Evolutionary conservation across 2,329 filamentous ascomycete genomes (phyloP).

Genomic region (Davidsoniella virescens): DNA sequence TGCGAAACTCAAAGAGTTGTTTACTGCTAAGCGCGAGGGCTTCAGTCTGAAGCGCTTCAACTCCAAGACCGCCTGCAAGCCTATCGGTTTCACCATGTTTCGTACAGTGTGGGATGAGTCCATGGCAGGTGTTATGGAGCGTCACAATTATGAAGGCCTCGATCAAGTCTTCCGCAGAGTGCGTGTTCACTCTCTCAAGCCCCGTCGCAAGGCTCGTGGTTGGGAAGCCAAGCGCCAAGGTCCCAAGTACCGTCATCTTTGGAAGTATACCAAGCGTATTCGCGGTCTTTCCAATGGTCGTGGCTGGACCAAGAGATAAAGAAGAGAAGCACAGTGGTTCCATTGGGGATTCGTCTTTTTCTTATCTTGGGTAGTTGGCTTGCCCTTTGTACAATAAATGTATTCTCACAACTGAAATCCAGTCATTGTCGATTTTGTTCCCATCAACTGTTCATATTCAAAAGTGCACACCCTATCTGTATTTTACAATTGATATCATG

Average conservation of each 20-base stretch:
- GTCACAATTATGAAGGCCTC: constrained; percentile 55
- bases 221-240: constrained; percentile 52
- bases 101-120: constrained; percentile 77
- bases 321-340: not conserved
- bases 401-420: constrained; percentile 5
- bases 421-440: too few relatives aligned
- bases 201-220: constrained; percentile 41
- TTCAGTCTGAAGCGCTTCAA: constrained; percentile 65
- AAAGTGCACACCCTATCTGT: too few relatives aligned
- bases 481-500: too few relatives aligned
- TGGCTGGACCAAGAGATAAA: constrained; percentile 25
- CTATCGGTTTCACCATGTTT: constrained; percentile 79
- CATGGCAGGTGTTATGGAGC: constrained; percentile 74
- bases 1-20: constrained; percentile 36
- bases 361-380: not conserved
- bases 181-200: constrained; percentile 53
- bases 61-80: constrained; percentile 48
- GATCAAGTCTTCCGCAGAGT: constrained; percentile 75
- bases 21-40: constrained; percentile 36
- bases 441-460: too few relatives aligned
- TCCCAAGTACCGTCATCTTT: constrained; percentile 47
- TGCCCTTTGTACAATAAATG: constrained; percentile 11
- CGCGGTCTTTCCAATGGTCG: constrained; percentile 26
- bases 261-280: constrained; percentile 49
- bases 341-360: not conserved